Base-by-base conservation (phyloP, 352 stramenopile species). In the Achlya hypogyna region DNA sequence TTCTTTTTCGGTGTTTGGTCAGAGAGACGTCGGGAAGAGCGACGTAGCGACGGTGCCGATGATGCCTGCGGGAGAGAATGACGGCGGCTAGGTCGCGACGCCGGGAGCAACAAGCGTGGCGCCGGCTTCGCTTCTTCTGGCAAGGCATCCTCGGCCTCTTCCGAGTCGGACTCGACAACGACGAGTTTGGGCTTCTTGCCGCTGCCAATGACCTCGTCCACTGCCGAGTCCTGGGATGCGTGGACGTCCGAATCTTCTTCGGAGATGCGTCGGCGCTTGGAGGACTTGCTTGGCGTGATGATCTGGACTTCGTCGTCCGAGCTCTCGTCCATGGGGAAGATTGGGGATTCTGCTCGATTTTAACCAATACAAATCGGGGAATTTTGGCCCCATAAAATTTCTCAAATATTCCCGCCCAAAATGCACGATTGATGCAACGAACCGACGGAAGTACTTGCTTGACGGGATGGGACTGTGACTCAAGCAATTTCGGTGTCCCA, bases 241-340 rank as follows among this genome's bases (percentile, higher is more conserved):
- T 10, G 38, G 38, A 45, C 38, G 38, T 45, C 38, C 38, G 38
- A 45, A 18, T 45, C 38, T 10, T 45, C 14, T 18, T 45, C 38
- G 38, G 38, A n/a, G 38, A 45, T 45, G 12, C 38, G 38, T 10
- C 38, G 38, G 12, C 38, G 38, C 38, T 45, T 45, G 12, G 38
- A n/a, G 28, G 43, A 9, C 60, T 58, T 54, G 38, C 3, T 42
- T 25, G 60, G 60, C 34, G 60, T 67, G 22, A 67, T 60, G 60
- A 67, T 67, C 29, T 67, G 42, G n/a, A 67, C 47, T 22, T 67
- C 60, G 29, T 58, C 60, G 45, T 65, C 58, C 42, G 58, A 65
- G 60, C 49, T 56, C 49, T n/a, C n/a, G n/a, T 45, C 2, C 2
- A 18, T 45, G 14, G 38, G 38, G 38, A 45, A 45, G 38, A 45